Evolutionary conservation across 768 basidiomycete genomes (phyloP), one percentile per base, ranked within the genome.

Genomic region (Holtermannia corniformis): DNA sequence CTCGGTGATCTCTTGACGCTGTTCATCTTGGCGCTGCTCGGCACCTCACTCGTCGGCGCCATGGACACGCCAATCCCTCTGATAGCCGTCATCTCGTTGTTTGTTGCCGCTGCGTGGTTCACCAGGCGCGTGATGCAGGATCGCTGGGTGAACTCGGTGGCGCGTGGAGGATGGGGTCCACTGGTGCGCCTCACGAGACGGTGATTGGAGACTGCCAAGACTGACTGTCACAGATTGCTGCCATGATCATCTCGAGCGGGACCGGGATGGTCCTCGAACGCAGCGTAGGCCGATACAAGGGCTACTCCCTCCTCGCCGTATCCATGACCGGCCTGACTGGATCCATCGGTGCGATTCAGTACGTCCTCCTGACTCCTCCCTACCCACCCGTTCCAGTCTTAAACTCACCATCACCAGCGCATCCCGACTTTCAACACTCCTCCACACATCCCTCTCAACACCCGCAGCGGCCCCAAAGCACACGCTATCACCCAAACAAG

Each of bases 1-100:
- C 78, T 97, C 1, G 93, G 95, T 3, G 95, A 97, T 64, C 78
- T 99, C 27, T 78, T 97, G 47, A 93, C 93, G 0, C 81, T 99
- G 45, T 78, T 82, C 54, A 81, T 96, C 50, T 75, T 97, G 23
- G 87, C 85, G n/a, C 52, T 73, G 14, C 55, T 76, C 19, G 72
- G 70, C 2, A 79, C 84, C 2, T 55, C 81, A n/a, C 78, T 93
- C 53, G 80, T 90, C 43, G 74, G 76, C 43, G 77, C 80, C 57
- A 74, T 87, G 37, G 75, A 81, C 65, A 85, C 86, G 0, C 77
- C 81, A 7, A 61, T 85, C 14, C 86, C 87, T 5, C 57, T 68
- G 0, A n/a, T 65, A 2, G 58, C 63, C 11, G 66, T 68, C 19
- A 61, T 63, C 23, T 27, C 58, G 22, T 71, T 83, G 27, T 71